These are phyloP conservation scores for Penicillium paradoxum DNA, from an alignment of 495 filamentous ascomycete species.

Conservation along the genomic window DNA sequence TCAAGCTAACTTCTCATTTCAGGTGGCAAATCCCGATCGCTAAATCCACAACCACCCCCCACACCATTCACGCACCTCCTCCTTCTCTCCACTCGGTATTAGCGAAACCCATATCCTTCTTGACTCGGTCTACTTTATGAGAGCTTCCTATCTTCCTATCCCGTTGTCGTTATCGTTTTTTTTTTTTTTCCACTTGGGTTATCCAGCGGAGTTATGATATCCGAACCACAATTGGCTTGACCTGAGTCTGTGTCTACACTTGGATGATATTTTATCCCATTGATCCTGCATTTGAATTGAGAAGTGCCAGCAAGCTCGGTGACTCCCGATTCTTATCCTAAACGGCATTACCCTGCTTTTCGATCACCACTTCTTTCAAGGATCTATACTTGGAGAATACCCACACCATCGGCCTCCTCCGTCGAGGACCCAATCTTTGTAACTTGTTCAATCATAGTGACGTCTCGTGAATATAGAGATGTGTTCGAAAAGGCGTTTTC, in stretches of 20 bases:
- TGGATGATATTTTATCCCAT: constrained; percentile 6
- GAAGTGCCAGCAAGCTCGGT: not conserved
- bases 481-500: constrained; percentile 22
- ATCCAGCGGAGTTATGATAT: constrained; percentile 29
- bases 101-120: not conserved
- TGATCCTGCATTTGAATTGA: not conserved
- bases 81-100: constrained; percentile 7
- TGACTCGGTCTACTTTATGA: constrained; percentile 9
- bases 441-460: constrained; percentile 1
- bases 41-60: constrained; percentile 12
- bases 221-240: constrained; percentile 21
- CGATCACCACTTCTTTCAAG: not conserved
- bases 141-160: constrained; percentile 7
- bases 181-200: constrained; percentile 18
- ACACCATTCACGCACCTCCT: not conserved
- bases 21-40: constrained; percentile 50
- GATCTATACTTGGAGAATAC: not conserved
- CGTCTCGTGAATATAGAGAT: constrained; percentile 2
- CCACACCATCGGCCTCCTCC: not conserved
- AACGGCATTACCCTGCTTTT: not conserved
- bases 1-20: not conserved
- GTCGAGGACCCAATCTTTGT: not conserved
- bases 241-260: constrained; percentile 20
- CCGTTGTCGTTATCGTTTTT: too few species aligned
- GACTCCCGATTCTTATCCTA: not conserved